Evolutionary conservation across 768 basidiomycete species (phyloP), one percentile per base, ranked within the genome.

Genomic region (Tylopilus felleus): DNA sequence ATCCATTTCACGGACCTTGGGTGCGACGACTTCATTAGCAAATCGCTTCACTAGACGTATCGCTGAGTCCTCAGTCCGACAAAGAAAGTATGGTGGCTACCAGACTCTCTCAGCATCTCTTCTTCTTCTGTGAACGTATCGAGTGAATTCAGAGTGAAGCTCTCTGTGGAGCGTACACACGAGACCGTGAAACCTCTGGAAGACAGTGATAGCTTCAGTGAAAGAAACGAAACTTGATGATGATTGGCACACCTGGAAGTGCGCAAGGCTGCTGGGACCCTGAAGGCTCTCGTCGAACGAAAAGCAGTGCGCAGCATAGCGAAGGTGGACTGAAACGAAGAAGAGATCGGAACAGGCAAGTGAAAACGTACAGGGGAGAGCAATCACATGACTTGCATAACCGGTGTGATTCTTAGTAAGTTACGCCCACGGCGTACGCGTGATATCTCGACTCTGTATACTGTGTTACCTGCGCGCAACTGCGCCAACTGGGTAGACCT

Each of bases 1-100:
- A 65, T 99, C 97, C 97, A 99, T 99, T 70, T 95, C 93, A 21
- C 85, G 81, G 53, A 97, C 95, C 70, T 86, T 91, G 45, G 97
- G 97, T 4, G 74, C 90, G 19, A 99, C 83, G 27, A 96, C 86
- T 48, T 98, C 94, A 48, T 80, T 77, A 0, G 95, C 92, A 63
- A 98, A 98, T 25, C 91, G 87, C 63, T 79, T 79, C 22, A 98
- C 96, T 93, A 65, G 19, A 33, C 27, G n/a, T 44, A 52, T 57
- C n/a, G 40, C 54, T 52, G 12, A 58, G 54, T 56, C 8, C 52
- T 42, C 51, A 5, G 28, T 19, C 14, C 35, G 17, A 29, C 35
- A 36, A n/a, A 8, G 36, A 28, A 17, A 25, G 9, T 3, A 13
- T 16, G 28, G 21, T 22, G 6, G 71, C 81, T 61, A 95, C 94